A percentile compares a stretch with the other conserved stretches of the same genome.
Conservation (phyloP, 176 grass and related monocot species). For the Neostapfia colusana region DNA sequence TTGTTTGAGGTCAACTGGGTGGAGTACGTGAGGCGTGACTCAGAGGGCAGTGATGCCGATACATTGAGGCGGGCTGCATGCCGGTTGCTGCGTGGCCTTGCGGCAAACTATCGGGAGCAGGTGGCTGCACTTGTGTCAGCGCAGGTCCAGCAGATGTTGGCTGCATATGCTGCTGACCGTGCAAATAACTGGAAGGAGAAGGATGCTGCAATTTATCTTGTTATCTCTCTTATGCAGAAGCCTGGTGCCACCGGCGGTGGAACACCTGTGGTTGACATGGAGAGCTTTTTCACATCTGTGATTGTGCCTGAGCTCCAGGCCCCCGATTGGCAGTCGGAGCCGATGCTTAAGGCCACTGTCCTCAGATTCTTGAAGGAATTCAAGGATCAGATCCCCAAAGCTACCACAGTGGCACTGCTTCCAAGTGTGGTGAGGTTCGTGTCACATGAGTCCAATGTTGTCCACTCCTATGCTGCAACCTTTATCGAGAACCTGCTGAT, state of each 20-base stretch:
- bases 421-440: constrained; percentile 74
- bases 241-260: constrained; percentile 60
- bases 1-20: constrained; percentile 88
- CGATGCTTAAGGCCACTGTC: constrained; percentile 89
- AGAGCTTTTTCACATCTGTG: constrained; percentile 88
- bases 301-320: constrained; percentile 84
- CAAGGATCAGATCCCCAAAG: constrained; percentile 82
- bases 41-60: constrained; percentile 87
- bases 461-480: constrained; percentile 91
- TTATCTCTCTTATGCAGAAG: constrained; percentile 79
- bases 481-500: constrained; percentile 86
- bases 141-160: constrained; percentile 87
- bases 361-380: constrained; percentile 97
- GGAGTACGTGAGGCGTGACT: constrained; percentile 90
- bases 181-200: constrained; percentile 91
- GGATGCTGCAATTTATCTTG: constrained; percentile 92
- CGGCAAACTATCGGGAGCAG: constrained; percentile 80
- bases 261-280: constrained; percentile 74
- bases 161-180: constrained; percentile 59
- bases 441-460: constrained; percentile 82
- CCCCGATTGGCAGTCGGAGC: constrained; percentile 64
- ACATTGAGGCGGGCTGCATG: constrained; percentile 83
- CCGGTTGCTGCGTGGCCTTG: constrained; percentile 74
- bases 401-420: constrained; percentile 54
- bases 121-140: constrained; percentile 64